Conservation (phyloP, 306 rosid genomes). For the Gillenia trifoliata region DNA sequence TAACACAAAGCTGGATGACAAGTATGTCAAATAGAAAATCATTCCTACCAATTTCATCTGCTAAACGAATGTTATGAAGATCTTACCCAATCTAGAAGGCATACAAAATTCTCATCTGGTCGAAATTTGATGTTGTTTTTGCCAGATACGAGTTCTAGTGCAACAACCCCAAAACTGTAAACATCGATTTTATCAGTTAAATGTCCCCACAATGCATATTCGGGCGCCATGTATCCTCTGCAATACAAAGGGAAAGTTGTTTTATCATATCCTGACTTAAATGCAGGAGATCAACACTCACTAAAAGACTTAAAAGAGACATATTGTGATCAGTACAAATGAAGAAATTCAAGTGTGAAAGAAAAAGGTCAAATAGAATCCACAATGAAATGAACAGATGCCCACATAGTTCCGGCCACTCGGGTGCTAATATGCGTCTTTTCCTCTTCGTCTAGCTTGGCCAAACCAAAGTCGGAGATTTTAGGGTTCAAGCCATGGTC, state of each 20-base stretch:
- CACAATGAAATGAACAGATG: background rate
- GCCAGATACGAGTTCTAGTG: constrained; percentile 48
- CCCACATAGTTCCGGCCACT: constrained; percentile 13
- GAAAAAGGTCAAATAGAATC: background rate
- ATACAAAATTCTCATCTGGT: constrained; percentile 42
- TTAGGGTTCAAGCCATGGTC: constrained; percentile 51
- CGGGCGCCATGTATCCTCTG: constrained; percentile 78
- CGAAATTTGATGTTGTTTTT: constrained; percentile 34
- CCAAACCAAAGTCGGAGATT: constrained; percentile 75
- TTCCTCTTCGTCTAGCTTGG: constrained; percentile 57
- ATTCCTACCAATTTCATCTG: background rate
- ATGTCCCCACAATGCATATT: constrained; percentile 64
- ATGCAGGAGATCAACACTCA: no score
- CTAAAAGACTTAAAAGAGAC: no score
- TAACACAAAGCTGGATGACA: background rate
- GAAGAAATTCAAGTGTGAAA: background rate
- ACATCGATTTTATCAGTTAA: constrained; percentile 55
- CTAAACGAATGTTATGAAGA: background rate
- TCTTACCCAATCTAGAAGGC: constrained; percentile 62
- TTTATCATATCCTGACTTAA: background rate
- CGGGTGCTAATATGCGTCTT: constrained; percentile 51
- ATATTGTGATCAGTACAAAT: background rate
- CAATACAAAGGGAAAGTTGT: constrained; percentile 6
- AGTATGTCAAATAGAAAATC: background rate
- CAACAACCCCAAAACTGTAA: constrained; percentile 58